These are phyloP conservation scores for Trichoderma polysporum DNA, from an alignment of 2,329 filamentous ascomycete genomes.

Conservation along the genomic window DNA sequence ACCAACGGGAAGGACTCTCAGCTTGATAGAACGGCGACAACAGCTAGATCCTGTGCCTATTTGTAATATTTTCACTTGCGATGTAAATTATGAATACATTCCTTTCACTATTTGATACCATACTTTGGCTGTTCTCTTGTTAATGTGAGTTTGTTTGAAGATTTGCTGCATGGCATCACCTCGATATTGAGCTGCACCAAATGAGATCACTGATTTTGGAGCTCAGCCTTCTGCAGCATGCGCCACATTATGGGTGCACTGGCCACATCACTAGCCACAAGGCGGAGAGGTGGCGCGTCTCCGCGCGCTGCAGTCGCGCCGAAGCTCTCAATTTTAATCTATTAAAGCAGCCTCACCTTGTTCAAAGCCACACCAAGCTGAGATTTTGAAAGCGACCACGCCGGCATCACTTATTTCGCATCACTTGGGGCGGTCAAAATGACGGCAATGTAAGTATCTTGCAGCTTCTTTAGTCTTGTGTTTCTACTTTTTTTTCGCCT, in stretches of 20 bases:
- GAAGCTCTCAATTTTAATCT: conserved; percentile 22
- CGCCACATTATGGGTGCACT: conserved; percentile 3
- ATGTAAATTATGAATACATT: not conserved
- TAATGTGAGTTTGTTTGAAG: not conserved
- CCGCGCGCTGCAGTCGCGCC: conserved; percentile 19
- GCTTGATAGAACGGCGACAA: not conserved
- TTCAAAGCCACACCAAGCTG: conserved; percentile 1
- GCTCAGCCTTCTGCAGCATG: conserved; percentile 4
- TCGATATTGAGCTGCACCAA: too few relatives aligned
- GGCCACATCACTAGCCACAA: not conserved
- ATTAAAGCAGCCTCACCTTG: conserved; percentile 12
- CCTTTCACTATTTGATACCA: not conserved
- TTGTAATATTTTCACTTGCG: not conserved
- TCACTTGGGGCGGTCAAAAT: conserved; percentile 27
- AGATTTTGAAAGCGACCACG: not conserved
- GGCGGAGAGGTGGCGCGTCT: conserved; percentile 21
- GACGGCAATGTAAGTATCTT: conserved; percentile 41
- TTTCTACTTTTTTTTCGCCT: not conserved
- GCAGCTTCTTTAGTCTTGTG: not conserved
- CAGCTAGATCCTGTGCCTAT: not conserved
- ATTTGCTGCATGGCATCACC: not conserved
- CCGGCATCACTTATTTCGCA: not conserved
- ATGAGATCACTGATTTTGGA: too few relatives aligned
- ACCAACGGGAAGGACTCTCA: not conserved
- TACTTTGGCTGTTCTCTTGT: not conserved